Evolutionary conservation across 1,139 yeast species (phyloP).

Genomic region (Pichia sp.): DNA sequence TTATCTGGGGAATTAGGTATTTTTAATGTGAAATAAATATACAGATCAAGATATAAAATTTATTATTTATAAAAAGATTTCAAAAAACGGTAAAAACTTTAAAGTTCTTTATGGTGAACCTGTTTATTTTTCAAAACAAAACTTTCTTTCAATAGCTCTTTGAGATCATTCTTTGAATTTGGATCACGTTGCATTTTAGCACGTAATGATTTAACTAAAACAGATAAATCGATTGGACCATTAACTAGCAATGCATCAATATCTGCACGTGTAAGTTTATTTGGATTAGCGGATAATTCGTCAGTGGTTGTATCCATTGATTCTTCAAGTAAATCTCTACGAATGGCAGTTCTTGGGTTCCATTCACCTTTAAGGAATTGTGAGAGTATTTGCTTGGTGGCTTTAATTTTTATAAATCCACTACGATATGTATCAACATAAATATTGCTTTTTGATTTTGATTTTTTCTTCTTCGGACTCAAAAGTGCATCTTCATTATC

Average conservation of each 20-base stretch:
- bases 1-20: no score
- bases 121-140: conserved; percentile 52
- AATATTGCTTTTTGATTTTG: conserved; percentile 25
- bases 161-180: conserved; percentile 57
- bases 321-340: conserved; percentile 27
- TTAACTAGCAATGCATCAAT: conserved; percentile 58
- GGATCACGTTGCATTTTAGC: conserved; percentile 61
- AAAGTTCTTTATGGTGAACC: conserved; percentile 20
- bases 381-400: conserved; percentile 53
- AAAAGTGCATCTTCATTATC: conserved; percentile 2
- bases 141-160: conserved; percentile 60
- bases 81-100: not conserved
- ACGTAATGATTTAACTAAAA: conserved; percentile 54
- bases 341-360: conserved; percentile 59
- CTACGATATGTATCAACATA: conserved; percentile 47
- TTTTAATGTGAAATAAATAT: no score
- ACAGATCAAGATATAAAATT: no score
- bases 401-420: conserved; percentile 63
- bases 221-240: conserved; percentile 61
- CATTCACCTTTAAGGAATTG: conserved; percentile 77
- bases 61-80: no score
- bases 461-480: conserved; percentile 15
- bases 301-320: conserved; percentile 3
- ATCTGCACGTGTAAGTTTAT: conserved; percentile 33
- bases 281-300: not conserved